Evolutionary conservation across 768 basidiomycete genomes (phyloP), one percentile per base, ranked within the genome.

Genomic region (Naganishia onofrii): DNA sequence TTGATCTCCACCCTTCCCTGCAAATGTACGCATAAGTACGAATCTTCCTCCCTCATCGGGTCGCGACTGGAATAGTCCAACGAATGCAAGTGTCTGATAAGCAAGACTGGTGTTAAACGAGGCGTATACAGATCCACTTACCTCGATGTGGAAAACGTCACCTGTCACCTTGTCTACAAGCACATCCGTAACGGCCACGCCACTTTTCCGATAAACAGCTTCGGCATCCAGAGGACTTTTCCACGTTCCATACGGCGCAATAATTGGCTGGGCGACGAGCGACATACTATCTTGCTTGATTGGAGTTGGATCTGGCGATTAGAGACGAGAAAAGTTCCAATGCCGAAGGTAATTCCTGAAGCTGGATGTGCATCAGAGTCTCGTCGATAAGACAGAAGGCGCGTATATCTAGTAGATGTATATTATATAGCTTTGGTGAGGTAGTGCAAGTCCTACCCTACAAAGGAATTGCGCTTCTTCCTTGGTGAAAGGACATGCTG

Each of bases 231-330:
- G 84, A 6, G 85, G 84, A 0, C 87, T 87, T 5, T 81, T 77
- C 88, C 89, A 90, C 28, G 84, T 85, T 32, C 88, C 88, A 74
- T 83, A 89, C 0, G 87, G 85, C 29, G 60, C 60, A 29, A 44
- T 23, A 9, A 46, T 63, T 31, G 54, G 54, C 48, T 51, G 48
- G 3, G 21, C 23, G 48, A 23, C 4, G 21, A 3, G 48, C 7
- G 23, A n/a, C 48, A 51, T 51, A 26, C 21, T 13, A 12, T 7
- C 4, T n/a, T 51, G 48, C n/a, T 23, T 51, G 48, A 51, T 23
- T 51, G 3, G 7, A 51, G 23, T 26, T 51, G 42, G 42, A n/a
- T n/a, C 23, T 21, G 44, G 21, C 13, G n/a, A n/a, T n/a, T n/a
- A n/a, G n/a, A n/a, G n/a, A n/a, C n/a, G n/a, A n/a, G n/a, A n/a